Evolutionary conservation across 371 early-diverging fungal species (phyloP), one percentile per base, ranked within the genome.

Genomic region (Apophysomyces variabilis): DNA sequence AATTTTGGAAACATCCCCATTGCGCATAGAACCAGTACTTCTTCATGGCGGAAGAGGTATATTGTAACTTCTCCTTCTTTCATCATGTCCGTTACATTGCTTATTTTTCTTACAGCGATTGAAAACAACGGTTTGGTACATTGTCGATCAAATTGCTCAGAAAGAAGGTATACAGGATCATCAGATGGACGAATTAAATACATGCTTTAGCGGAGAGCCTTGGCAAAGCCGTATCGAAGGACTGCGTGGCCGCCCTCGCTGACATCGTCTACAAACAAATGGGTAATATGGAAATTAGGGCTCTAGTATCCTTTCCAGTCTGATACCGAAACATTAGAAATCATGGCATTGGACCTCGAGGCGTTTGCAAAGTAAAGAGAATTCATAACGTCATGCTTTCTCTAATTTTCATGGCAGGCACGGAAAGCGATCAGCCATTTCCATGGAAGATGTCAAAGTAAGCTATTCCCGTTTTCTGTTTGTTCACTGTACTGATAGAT

Each of bases 381-480:
- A 45, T 11, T 0, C 38, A 32, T 6, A 18, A 3, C 5, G 16
- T 14, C 56, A 21, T 8, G 21, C n/a, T 14, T 32, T 45, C 7
- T 26, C 0, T 50, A 7, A 45, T 18, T 57, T 1, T 13, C n/a
- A n/a, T 57, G 16, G 12, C 57, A 71, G 71, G n/a, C 71, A 71
- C 54, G 71, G 57, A 6, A 66, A 66, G 21, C 71, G 71, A 56
- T 56, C 64, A 16, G 61, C 62, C 12, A 66, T 71, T 18, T 66
- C 71, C 38, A 71, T 71, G 71, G 71, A 71, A 41, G 71, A 71
- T 58, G 71, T 71, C 38, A 71, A 71, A 65, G 71, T 67, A 61
- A 21, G 41, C 13, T 11, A 41, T 41, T 26, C 32, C 32, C 32
- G 32, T 26, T 26, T 26, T 26, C 32, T 26, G 32, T 26, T 26